Conservation (phyloP, 306 rosid genomes). For the Ormosia semicastrata region DNA sequence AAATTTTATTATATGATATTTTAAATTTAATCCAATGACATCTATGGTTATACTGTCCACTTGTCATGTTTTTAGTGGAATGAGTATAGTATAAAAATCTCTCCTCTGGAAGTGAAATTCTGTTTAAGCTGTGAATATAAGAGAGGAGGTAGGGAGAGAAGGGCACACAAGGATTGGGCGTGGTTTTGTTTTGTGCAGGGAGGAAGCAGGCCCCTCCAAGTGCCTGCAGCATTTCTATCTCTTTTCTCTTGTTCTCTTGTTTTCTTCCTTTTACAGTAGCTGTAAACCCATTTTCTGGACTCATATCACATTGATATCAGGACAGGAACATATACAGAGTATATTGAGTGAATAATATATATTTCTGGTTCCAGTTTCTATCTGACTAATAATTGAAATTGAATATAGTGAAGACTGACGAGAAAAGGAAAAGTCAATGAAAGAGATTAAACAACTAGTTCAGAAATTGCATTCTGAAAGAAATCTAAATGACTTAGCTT, state of each 20-base stretch:
- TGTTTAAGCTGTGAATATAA: neutral
- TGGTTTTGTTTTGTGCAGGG: neutral
- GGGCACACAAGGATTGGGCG: neutral
- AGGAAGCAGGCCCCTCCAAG: neutral
- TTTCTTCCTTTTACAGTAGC: neutral
- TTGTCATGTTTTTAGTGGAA: neutral
- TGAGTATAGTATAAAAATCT: neutral
- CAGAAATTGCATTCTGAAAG: constrained; percentile 7
- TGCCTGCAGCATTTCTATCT: neutral
- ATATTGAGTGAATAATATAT: neutral
- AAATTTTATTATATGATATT: neutral
- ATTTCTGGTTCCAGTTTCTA: neutral
- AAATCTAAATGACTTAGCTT: neutral
- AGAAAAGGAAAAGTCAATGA: neutral
- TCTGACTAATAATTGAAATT: neutral
- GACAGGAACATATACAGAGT: neutral
- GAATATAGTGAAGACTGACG: neutral
- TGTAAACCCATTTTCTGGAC: neutral
- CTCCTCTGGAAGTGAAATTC: neutral
- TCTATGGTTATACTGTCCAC: neutral
- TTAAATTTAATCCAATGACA: neutral
- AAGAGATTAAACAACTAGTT: neutral
- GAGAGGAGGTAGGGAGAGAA: neutral
- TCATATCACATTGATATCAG: neutral
- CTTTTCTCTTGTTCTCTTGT: neutral